Evolutionary conservation across 169 alveolate genomes (phyloP).

Genomic region (Perkinsus chesapeaki): DNA sequence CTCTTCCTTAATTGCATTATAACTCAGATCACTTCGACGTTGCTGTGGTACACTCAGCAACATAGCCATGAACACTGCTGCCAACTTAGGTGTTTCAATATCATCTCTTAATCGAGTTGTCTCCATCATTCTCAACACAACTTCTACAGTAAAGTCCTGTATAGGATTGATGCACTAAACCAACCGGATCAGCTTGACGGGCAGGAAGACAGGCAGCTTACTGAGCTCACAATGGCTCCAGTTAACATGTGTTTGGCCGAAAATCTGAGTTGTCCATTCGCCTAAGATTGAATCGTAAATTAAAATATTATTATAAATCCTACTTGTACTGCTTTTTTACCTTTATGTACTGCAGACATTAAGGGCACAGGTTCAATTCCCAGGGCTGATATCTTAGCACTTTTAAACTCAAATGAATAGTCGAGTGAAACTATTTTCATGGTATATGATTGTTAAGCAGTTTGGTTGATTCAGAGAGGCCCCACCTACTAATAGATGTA

Average conservation of each 20-base stretch:
- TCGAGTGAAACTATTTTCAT: no score
- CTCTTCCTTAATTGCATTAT: not conserved
- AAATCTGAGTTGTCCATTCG: not conserved
- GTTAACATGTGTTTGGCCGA: not conserved
- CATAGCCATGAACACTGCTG: not conserved
- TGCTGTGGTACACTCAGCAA: not conserved
- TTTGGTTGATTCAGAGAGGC: not conserved
- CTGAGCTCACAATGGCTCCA: not conserved
- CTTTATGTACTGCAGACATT: not conserved
- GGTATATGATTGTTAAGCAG: not conserved
- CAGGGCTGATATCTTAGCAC: not conserved
- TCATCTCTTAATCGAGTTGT: not conserved
- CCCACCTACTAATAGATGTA: not conserved
- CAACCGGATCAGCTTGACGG: not conserved
- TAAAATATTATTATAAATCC: no score
- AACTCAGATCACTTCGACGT: not conserved
- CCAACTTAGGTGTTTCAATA: not conserved
- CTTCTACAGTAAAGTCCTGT: not conserved
- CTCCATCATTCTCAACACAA: not conserved
- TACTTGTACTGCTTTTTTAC: not conserved
- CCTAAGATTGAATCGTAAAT: no score
- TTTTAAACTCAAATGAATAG: not conserved
- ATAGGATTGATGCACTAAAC: not conserved
- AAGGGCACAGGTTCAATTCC: not conserved
- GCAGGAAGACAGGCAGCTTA: not conserved